Base-by-base conservation (phyloP, 2,329 filamentous ascomycete species). In the Colletotrichum gigasporum region DNA sequence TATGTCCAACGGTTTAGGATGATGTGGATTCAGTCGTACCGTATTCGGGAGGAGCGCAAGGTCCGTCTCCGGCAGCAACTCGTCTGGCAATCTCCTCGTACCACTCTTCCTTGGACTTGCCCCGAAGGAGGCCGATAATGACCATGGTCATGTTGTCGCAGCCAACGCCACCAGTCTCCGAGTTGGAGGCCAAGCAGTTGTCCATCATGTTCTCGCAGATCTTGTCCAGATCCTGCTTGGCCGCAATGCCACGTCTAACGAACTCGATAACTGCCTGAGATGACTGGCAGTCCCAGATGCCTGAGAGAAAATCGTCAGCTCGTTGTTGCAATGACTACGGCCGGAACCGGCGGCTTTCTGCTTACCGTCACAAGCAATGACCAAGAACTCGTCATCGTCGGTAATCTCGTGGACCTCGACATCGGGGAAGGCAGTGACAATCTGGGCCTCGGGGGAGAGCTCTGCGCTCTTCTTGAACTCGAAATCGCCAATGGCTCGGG, bases 201-300 rank as follows among this genome's bases (percentile, higher is more conserved):
- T 99, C 95, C 96, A 99, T 99, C 93, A 99, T 97, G 83, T 99
- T 99, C 82, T 99, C 96, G 79, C 95, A 98, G 73, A 99, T 98
- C 77, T 92, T 92, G 59, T 94, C 90, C 53, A 99, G 87, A 51
- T 96, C 92, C 81, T 99, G 96, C 84, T 97, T 97, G 53, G 94
- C 94, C 51, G 94, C 95, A 77, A 99, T 97, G 61, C 96, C 96
- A 75, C 96, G 91, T 77, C 96, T 89, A 69, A 98, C 96, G 76
- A 99, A 99, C 79, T 99, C 96, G 71, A 98, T 84, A 32, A 99
- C 96, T 37, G 95, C 93, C 83, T 99, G 96, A 45, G 96, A 99
- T 60, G 96, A 97, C 79, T 98, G 96, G 79, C 96, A 98, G 80
- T 99, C 96, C 96, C 96, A 99, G 78, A 99, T 99, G 78, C 96